Conservation (phyloP, 2,329 filamentous ascomycete species). For the Tolypocladium amazonense region DNA sequence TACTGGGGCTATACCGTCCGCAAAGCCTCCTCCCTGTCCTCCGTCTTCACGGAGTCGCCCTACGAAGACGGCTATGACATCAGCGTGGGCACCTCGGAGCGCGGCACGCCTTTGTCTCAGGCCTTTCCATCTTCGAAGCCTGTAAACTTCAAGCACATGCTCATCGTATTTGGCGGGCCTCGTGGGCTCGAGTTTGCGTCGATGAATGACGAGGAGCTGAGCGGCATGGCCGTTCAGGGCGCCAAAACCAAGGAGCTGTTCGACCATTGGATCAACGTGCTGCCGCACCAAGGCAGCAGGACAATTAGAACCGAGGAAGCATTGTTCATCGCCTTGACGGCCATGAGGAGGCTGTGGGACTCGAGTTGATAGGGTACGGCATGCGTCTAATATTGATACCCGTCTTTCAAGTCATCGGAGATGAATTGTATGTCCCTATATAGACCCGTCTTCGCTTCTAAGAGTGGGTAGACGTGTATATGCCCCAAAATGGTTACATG, state of each 20-base stretch:
- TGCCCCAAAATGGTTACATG: neutral
- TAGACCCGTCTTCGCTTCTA: neutral
- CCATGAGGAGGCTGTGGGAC: constrained; percentile 50
- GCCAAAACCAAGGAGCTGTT: constrained; percentile 61
- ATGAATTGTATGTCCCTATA: neutral
- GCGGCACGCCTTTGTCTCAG: constrained; percentile 44
- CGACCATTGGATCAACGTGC: constrained; percentile 74
- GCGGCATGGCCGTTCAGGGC: constrained; percentile 51
- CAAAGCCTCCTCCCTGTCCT: constrained; percentile 53
- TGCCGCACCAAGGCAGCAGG: constrained; percentile 70
- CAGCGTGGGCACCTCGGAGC: constrained; percentile 75
- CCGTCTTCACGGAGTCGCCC: constrained; percentile 66
- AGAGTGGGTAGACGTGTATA: neutral
- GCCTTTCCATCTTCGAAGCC: constrained; percentile 27
- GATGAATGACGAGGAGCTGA: constrained; percentile 44
- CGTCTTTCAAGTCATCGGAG: neutral
- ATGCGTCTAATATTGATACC: constrained; percentile 3
- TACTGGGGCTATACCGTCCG: constrained; percentile 79
- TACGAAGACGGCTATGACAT: constrained; percentile 73
- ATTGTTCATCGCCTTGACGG: constrained; percentile 64
- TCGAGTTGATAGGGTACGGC: constrained; percentile 1
- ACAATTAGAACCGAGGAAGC: constrained; percentile 81
- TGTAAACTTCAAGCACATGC: constrained; percentile 53
- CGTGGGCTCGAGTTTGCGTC: constrained; percentile 70
- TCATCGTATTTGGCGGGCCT: constrained; percentile 74